Conservation (phyloP, 306 rosid genomes). For the Trichosanthes truncata region DNA sequence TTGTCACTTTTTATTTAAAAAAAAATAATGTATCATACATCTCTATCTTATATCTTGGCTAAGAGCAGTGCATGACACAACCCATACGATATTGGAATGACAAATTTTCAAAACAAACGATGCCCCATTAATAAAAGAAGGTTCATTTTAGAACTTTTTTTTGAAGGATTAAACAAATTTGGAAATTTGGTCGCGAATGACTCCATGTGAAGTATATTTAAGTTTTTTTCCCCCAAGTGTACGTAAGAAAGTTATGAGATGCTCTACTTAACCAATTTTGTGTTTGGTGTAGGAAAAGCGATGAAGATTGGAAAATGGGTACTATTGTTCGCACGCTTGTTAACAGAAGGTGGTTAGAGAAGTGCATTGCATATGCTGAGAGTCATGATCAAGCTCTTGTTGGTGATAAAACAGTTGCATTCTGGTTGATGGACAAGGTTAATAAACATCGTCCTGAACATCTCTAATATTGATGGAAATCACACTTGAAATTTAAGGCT, state of each 20-base stretch:
- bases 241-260: neutral
- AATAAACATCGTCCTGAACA: constrained; percentile 2
- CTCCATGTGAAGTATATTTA: neutral
- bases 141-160: neutral
- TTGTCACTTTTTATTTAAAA: neutral
- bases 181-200: neutral
- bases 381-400: constrained; percentile 99
- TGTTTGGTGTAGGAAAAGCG: constrained; percentile 45
- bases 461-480: constrained; percentile 5
- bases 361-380: constrained; percentile 90
- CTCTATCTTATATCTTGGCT: neutral
- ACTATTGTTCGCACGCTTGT: constrained; percentile 72
- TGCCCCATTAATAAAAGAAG: neutral
- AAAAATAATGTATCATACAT: neutral
- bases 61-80: neutral
- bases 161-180: neutral
- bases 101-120: neutral
- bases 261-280: neutral
- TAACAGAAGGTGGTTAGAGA: constrained; percentile 95
- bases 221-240: neutral
- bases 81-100: neutral
- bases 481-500: neutral
- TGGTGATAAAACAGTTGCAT: constrained; percentile 97
- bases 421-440: constrained; percentile 99
- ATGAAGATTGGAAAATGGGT: constrained; percentile 79